These are phyloP conservation scores for Quercus tomentella DNA, from an alignment of 331 rosid genomes.

Conservation along the genomic window DNA sequence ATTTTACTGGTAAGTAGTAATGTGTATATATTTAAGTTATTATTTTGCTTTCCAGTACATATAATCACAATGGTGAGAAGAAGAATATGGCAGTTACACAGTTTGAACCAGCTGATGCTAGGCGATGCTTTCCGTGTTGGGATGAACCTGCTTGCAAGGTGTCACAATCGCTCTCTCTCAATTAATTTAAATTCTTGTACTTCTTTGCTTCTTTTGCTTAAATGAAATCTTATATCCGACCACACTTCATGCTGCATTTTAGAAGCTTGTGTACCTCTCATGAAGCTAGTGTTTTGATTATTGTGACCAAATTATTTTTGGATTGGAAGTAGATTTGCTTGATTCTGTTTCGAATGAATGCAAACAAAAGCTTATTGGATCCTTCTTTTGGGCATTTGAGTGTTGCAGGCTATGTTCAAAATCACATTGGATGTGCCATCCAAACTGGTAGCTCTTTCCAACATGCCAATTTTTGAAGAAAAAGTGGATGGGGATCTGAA, in stretches of 20 bases:
- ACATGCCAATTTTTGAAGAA: conserved; percentile 83
- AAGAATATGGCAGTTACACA: conserved; percentile 93
- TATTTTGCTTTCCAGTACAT: conserved; percentile 40
- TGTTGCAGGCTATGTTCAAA: conserved; percentile 86
- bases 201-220: neutral
- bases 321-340: conserved; percentile 4
- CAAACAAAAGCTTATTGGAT: neutral
- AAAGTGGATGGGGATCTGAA: conserved; percentile 51
- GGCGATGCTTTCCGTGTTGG: conserved; percentile 98
- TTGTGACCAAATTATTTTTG: neutral
- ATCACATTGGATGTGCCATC: conserved; percentile 80
- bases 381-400: conserved; percentile 11
- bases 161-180: neutral
- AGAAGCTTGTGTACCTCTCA: neutral
- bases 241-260: neutral
- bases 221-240: neutral
- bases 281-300: conserved; percentile 1
- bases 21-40: neutral
- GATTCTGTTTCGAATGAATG: conserved; percentile 12
- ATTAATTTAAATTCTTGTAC: neutral
- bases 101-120: conserved; percentile 96
- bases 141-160: conserved; percentile 99
- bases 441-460: conserved; percentile 78
- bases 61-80: conserved; percentile 76
- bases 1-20: too few species aligned